These are phyloP conservation scores for Musa schizocarpa DNA, from an alignment of 176 grass and related monocot species.

Conservation along the genomic window DNA sequence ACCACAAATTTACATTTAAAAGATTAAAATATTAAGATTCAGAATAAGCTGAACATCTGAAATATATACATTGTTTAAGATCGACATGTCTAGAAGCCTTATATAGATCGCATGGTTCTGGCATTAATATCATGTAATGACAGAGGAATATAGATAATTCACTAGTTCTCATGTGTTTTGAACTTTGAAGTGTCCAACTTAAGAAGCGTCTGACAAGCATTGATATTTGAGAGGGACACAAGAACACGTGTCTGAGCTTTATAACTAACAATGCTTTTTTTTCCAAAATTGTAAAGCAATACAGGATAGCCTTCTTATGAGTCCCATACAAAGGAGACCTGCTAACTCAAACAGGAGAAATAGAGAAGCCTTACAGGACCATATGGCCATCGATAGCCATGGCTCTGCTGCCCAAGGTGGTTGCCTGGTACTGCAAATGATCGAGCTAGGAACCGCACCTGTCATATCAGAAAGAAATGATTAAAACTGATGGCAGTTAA, in stretches of 20 bases:
- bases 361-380: slow-evolving; percentile 59
- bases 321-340: slow-evolving; percentile 1
- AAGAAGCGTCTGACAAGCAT: not conserved
- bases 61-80: not conserved
- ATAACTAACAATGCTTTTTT: not conserved
- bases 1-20: too few species aligned
- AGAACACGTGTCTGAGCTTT: not conserved
- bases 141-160: not conserved
- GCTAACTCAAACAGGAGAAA: slow-evolving; percentile 13
- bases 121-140: not conserved
- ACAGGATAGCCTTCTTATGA: not conserved
- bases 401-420: slow-evolving; percentile 83
- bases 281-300: not conserved
- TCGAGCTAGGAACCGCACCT: slow-evolving; percentile 87
- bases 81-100: not conserved
- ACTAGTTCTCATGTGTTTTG: not conserved
- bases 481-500: not conserved
- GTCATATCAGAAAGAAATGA: slow-evolving; percentile 7
- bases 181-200: not conserved
- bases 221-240: not conserved
- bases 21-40: too few species aligned
- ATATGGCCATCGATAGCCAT: slow-evolving; percentile 95
- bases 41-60: not conserved
- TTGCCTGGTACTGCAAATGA: slow-evolving; percentile 96
- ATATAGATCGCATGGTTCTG: not conserved